A percentile compares a stretch with the other conserved stretches of the same genome.
Conservation (phyloP, 371 early-diverging fungal genomes). For the Saksenaea oblongispora region DNA sequence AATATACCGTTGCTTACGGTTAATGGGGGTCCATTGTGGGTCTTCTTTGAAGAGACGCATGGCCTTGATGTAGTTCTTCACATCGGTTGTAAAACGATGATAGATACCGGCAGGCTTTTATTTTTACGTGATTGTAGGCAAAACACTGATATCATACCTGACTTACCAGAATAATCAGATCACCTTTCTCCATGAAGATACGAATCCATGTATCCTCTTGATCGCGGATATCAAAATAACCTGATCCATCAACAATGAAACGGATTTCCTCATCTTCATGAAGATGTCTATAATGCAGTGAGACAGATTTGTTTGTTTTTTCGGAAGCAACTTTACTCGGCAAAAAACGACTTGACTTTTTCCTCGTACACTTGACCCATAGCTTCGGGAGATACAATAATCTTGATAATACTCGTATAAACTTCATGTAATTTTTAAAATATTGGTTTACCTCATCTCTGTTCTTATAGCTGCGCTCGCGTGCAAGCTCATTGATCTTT, state of each 20-base stretch:
- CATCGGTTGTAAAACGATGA: slow-evolving; percentile 92
- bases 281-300: slow-evolving; percentile 63
- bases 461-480: slow-evolving; percentile 85
- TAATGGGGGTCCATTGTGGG: slow-evolving; percentile 93
- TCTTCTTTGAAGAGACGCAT: slow-evolving; percentile 95
- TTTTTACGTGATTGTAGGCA: neutral
- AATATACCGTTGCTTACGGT: slow-evolving; percentile 57
- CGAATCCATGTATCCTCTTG: slow-evolving; percentile 87
- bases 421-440: neutral
- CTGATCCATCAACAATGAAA: slow-evolving; percentile 85
- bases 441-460: slow-evolving; percentile 71
- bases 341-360: slow-evolving; percentile 92
- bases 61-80: slow-evolving; percentile 83
- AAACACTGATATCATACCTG: neutral
- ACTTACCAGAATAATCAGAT: slow-evolving; percentile 85
- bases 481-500: slow-evolving; percentile 69
- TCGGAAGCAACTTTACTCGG: slow-evolving; percentile 59
- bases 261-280: slow-evolving; percentile 98
- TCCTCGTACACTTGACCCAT: slow-evolving; percentile 81
- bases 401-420: slow-evolving; percentile 18
- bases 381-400: slow-evolving; percentile 70
- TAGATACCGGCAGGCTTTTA: slow-evolving; percentile 91
- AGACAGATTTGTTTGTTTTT: neutral
- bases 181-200: slow-evolving; percentile 73
- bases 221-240: slow-evolving; percentile 89